These are phyloP conservation scores for Epichloe sylvatica DNA, from an alignment of 2,329 filamentous ascomycete genomes.

Conservation along the genomic window DNA sequence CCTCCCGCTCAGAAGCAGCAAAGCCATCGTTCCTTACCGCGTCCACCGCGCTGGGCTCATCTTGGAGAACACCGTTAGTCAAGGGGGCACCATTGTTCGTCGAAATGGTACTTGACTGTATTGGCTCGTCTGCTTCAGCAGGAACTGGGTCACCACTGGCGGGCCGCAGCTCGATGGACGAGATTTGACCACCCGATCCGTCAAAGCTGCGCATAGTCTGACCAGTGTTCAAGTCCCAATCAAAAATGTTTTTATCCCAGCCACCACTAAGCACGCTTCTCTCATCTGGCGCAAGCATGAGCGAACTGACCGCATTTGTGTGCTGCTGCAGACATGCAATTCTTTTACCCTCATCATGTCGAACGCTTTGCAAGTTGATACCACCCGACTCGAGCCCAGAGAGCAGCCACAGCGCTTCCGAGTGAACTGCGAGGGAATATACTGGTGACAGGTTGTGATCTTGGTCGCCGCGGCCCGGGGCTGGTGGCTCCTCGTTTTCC, in stretches of 20 bases:
- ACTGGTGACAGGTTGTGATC: conserved; percentile 69
- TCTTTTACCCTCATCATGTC: conserved; percentile 86
- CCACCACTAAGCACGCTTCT: conserved; percentile 77
- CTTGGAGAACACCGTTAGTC: conserved; percentile 31
- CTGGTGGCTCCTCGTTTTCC: conserved; percentile 78
- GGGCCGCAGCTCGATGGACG: conserved; percentile 73
- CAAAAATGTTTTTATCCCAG: conserved; percentile 89
- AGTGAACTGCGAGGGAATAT: conserved; percentile 85
- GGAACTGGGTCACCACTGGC: conserved; percentile 63
- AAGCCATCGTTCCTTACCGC: conserved; percentile 12
- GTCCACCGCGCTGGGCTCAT: conserved; percentile 9
- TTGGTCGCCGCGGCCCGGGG: conserved; percentile 31
- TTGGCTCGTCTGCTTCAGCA: conserved; percentile 48
- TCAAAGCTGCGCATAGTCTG: conserved; percentile 62
- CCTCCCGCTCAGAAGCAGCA: conserved; percentile 27
- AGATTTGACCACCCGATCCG: conserved; percentile 70
- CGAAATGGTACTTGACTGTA: conserved; percentile 54
- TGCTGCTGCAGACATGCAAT: conserved; percentile 73
- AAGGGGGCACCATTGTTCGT: conserved; percentile 57
- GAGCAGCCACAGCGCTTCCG: conserved; percentile 78
- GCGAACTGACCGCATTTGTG: conserved; percentile 79
- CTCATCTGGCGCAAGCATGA: conserved; percentile 73
- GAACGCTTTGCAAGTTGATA: conserved; percentile 85
- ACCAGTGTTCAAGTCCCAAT: conserved; percentile 91
- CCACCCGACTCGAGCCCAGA: conserved; percentile 80